These are phyloP conservation scores for Talaromyces sp. DNA, from an alignment of 2,329 filamentous ascomycete species.

Conservation along the genomic window DNA sequence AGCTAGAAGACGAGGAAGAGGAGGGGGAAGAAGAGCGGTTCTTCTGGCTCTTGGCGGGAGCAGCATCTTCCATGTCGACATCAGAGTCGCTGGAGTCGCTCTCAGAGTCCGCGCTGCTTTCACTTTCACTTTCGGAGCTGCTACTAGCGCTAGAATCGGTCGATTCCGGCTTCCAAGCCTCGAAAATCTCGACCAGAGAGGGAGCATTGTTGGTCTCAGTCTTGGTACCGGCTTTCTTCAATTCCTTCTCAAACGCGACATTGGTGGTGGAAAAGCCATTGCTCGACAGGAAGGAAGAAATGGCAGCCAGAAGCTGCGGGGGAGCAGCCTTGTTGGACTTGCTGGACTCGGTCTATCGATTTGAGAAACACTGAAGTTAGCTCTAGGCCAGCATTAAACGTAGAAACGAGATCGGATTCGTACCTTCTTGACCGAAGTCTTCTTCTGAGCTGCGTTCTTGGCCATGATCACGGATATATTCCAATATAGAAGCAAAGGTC, in stretches of 20 bases:
- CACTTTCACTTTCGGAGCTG: conserved; percentile 29
- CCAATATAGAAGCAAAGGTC: not conserved
- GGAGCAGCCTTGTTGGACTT: conserved; percentile 43
- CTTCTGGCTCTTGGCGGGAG: conserved; percentile 35
- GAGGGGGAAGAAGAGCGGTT: conserved; percentile 33
- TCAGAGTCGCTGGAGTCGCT: conserved; percentile 41
- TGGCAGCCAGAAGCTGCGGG: conserved; percentile 65
- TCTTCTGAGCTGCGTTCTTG: conserved; percentile 28
- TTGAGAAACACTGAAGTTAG: conserved; percentile 5
- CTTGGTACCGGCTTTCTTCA: conserved; percentile 36
- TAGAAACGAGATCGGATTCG: not conserved
- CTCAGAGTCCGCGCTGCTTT: conserved; percentile 29
- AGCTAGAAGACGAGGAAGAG: conserved; percentile 40
- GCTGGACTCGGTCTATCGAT: conserved; percentile 26
- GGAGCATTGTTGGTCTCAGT: conserved; percentile 34
- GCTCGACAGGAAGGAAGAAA: conserved; percentile 67
- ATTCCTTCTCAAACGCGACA: conserved; percentile 65
- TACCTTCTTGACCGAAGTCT: conserved; percentile 30
- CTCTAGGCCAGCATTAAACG: not conserved
- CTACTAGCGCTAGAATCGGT: conserved; percentile 10
- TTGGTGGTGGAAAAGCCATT: conserved; percentile 66
- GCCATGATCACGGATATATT: conserved; percentile 29
- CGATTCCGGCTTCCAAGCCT: conserved; percentile 13
- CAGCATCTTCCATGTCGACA: conserved; percentile 45
- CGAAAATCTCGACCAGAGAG: conserved; percentile 38